Conservation (phyloP, 169 alveolate genomes). For the Plasmodium falciparum region DNA sequence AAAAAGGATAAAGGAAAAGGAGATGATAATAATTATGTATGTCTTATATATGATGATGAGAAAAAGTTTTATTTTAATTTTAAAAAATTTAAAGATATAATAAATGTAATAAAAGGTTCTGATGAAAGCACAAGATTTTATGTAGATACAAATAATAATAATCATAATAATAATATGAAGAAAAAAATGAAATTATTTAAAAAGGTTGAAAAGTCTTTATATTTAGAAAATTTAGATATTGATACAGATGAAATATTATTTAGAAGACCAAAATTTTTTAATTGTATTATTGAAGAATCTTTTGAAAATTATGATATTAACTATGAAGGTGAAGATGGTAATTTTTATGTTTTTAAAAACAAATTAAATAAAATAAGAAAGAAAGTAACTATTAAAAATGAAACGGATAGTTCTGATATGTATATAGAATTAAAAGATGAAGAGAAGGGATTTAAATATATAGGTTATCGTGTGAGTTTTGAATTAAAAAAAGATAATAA, state of each 20-base stretch:
- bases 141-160: constrained; percentile 41
- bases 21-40: constrained; percentile 47
- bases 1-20: not conserved
- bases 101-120: constrained; percentile 45
- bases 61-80: constrained; percentile 43
- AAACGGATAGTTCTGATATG: constrained; percentile 18
- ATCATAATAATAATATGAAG: constrained; percentile 11
- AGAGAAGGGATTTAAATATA: constrained; percentile 68
- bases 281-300: constrained; percentile 46
- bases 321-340: constrained; percentile 57
- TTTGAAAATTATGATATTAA: constrained; percentile 30
- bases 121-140: constrained; percentile 38
- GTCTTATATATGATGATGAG: constrained; percentile 54
- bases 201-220: constrained; percentile 42
- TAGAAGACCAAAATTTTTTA: constrained; percentile 72
- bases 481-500: constrained; percentile 70
- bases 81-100: constrained; percentile 35
- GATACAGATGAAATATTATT: constrained; percentile 59
- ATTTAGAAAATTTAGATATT: constrained; percentile 60
- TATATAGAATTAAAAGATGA: constrained; percentile 73
- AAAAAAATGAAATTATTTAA: constrained; percentile 46
- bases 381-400: constrained; percentile 17
- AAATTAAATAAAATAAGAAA: constrained; percentile 34
- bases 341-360: constrained; percentile 18
- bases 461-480: constrained; percentile 74